A percentile compares a stretch with the other conserved stretches of the same genome.
These are phyloP conservation scores for Massariosphaeria phaeospora DNA, from an alignment of 495 filamentous ascomycete species.

Conservation along the genomic window DNA sequence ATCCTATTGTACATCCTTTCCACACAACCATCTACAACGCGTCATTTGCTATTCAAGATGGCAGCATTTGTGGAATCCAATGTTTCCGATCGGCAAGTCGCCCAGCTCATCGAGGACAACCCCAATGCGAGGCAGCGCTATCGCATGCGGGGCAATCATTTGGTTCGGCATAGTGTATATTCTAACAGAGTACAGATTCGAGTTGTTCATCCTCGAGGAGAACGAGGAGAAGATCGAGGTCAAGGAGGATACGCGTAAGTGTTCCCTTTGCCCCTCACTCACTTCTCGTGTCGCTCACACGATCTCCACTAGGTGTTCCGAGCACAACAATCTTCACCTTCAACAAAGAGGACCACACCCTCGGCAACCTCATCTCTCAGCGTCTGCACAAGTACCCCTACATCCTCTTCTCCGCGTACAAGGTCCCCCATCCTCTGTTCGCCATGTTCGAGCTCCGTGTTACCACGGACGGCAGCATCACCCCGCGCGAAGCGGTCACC, in stretches of 20 bases:
- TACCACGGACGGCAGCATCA: slow-evolving; percentile 83
- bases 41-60: background rate
- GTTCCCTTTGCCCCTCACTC: slow-evolving; percentile 2
- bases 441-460: slow-evolving; percentile 81
- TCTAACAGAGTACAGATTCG: slow-evolving; percentile 58
- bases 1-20: background rate
- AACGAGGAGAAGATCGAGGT: slow-evolving; percentile 91
- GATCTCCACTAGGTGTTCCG: slow-evolving; percentile 59
- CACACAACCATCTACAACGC: background rate
- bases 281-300: slow-evolving; percentile 4
- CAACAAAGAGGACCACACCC: slow-evolving; percentile 94
- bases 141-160: background rate
- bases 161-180: background rate
- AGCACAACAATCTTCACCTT: slow-evolving; percentile 85
- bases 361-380: slow-evolving; percentile 80
- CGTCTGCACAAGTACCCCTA: slow-evolving; percentile 73
- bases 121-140: background rate
- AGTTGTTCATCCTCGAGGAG: slow-evolving; percentile 77
- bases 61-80: background rate
- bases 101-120: slow-evolving; percentile 1
- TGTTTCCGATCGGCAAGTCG: no score
- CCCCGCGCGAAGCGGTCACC: slow-evolving; percentile 81
- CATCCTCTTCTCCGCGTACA: slow-evolving; percentile 84
- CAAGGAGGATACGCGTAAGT: slow-evolving; percentile 78
- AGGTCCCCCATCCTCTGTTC: slow-evolving; percentile 74